Percentiles rank a stretch among this genome's conserved stretches.
These are phyloP conservation scores for Porphyrellus sp. DNA, from an alignment of 1,284 basidiomycete species.

Conservation along the genomic window DNA sequence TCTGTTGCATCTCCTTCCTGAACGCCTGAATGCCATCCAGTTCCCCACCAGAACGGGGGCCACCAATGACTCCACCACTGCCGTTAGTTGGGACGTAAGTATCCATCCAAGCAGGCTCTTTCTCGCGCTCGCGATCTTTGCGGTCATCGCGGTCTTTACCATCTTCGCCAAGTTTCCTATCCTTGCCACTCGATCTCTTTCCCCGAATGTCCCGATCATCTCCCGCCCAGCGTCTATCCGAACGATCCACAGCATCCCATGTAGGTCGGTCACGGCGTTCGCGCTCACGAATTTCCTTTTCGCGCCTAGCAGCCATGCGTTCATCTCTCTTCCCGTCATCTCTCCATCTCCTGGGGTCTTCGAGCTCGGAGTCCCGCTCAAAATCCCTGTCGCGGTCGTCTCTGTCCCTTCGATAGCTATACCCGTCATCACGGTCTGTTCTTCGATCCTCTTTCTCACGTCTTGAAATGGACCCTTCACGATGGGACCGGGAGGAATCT, in stretches of 20 bases:
- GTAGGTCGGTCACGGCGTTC: slow-evolving; percentile 49
- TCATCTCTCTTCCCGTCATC: slow-evolving; percentile 79
- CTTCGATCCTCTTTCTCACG: slow-evolving; percentile 43
- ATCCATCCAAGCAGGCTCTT: slow-evolving; percentile 90
- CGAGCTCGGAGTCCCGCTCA: slow-evolving; percentile 47
- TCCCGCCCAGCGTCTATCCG: slow-evolving; percentile 53
- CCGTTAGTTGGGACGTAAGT: slow-evolving; percentile 67
- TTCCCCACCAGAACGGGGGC: slow-evolving; percentile 54
- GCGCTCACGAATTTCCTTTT: slow-evolving; percentile 44
- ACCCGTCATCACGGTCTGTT: slow-evolving; percentile 35
- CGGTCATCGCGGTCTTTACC: slow-evolving; percentile 53
- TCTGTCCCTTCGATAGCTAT: slow-evolving; percentile 29
- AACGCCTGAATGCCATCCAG: slow-evolving; percentile 86
- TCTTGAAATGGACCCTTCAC: slow-evolving; percentile 52
- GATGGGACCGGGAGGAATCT: slow-evolving; percentile 55
- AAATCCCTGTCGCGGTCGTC: slow-evolving; percentile 37
- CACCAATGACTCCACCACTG: slow-evolving; percentile 59
- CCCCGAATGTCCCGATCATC: slow-evolving; percentile 65
- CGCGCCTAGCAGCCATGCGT: slow-evolving; percentile 58
- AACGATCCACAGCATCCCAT: slow-evolving; percentile 39
- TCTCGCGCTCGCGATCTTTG: slow-evolving; percentile 64
- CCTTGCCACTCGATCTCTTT: slow-evolving; percentile 57
- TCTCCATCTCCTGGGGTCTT: slow-evolving; percentile 68
- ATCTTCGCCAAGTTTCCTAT: slow-evolving; percentile 56
- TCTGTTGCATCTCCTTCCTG: slow-evolving; percentile 85